Evolutionary conservation across 1,139 yeast species (phyloP).

Genomic region (Suhomyces panamericanus): DNA sequence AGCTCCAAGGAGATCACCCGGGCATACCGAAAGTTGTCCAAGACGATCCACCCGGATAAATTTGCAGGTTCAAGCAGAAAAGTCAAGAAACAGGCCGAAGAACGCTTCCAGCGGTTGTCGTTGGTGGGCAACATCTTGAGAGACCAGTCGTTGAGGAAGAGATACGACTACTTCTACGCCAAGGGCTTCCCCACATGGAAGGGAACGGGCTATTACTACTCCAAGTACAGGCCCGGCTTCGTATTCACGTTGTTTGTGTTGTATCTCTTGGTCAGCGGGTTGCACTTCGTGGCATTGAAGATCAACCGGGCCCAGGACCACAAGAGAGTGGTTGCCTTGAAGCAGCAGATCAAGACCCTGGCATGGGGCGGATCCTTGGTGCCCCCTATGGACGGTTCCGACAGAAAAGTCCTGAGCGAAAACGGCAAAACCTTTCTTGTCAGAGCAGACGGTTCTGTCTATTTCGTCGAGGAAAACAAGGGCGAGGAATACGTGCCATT

Average conservation of each 20-base stretch:
- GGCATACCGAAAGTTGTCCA: constrained; percentile 72
- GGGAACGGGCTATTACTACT: constrained; percentile 51
- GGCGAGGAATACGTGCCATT: constrained; percentile 34
- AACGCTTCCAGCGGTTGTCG: constrained; percentile 72
- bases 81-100: constrained; percentile 49
- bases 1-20: constrained; percentile 63
- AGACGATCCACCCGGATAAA: constrained; percentile 84
- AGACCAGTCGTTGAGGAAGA: constrained; percentile 57
- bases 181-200: constrained; percentile 88
- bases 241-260: constrained; percentile 51
- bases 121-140: constrained; percentile 73
- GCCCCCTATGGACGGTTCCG: constrained; percentile 50
- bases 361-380: constrained; percentile 62
- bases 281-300: constrained; percentile 59
- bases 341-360: constrained; percentile 49
- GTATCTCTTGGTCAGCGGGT: constrained; percentile 48
- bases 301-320: constrained; percentile 62
- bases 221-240: constrained; percentile 62
- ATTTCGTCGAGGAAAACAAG: constrained; percentile 55
- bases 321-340: constrained; percentile 54
- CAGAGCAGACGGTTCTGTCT: constrained; percentile 69
- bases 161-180: constrained; percentile 81
- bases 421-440: constrained; percentile 63
- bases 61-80: constrained; percentile 41
- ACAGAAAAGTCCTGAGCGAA: constrained; percentile 38